Base-by-base conservation (phyloP, 306 rosid genomes). In the Cucumis cinereus region DNA sequence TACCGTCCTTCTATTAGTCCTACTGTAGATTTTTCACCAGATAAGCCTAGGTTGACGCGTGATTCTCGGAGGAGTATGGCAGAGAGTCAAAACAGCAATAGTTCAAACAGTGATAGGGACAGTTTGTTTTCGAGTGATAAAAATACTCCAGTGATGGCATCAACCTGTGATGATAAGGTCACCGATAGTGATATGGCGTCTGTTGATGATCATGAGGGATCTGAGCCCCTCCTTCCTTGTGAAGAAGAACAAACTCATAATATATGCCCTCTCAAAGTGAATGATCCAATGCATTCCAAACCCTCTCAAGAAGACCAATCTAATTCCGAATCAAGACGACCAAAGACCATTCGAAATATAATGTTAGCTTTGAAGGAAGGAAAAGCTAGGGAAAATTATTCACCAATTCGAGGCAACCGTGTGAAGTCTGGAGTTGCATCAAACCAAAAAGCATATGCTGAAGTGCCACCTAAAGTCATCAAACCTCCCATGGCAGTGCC, bases 281-380 rank as follows among this genome's bases (percentile, higher is more conserved):
- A 84, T 47, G 87, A 80, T 77, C 89, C 79, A 38, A 90, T 80
- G 62, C 81, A 73, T 60, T 78, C 47, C 70, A 89, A 86, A 79
- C 82, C 91, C 41, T 75, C 86, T 76, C 69, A 80, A 61, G 70
- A 63, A 77, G 96, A 84, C 69, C 89, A 79, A 81, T 78, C 88
- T 55, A 79, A 79, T 79, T 59, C 73, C 81, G 99, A 94, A 83
- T 75, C 83, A 14, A 87, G 86, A 81, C 93, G 81, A 69, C 95
- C 98, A 58, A 95, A 85, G 85, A 87, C 96, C 80, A 89, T 90
- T 62, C 88, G 85, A 78, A 89, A 88, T 78, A 90, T 95, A 83
- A 95, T 95, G 97, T 83, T 85, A 85, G 91, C 93, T 54, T 59
- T 92, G 52, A 95, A 87, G 79, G 99, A 95, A 76, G 99, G 93